Base-by-base conservation (phyloP, 805 yeast species). In the Debaryomyces maramus region DNA sequence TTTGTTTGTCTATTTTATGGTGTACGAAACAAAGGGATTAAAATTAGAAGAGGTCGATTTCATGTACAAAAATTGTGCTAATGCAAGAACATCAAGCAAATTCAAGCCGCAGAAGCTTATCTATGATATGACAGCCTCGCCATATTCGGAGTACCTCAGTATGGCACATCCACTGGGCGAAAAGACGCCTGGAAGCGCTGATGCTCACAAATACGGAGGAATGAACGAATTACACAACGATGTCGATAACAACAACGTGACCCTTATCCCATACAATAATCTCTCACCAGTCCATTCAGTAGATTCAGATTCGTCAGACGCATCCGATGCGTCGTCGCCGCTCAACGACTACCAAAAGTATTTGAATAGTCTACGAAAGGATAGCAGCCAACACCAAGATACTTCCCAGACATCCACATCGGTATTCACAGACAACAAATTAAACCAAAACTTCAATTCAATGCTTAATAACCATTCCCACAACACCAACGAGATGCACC, bases 31-130 rank as follows among this genome's bases (percentile, higher is more conserved):
- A 0, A 83, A 79, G 52, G 95, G 95, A 0, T 68, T 87, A 37
- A 78, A 81, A 52, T 73, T 88, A 56, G 96, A 88, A 62, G 88
- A 88, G 50, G 82, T 88, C 38, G 90, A 88, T 64, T 86, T 80
- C 46, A 68, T 87, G 67, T 87, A 82, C 56, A 72, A 75, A 37
- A 69, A 71, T 24, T 81, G 90, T 50, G 63, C 73, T 30, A 73
- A 58, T 53, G 83, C 89, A 1, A 58, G 75, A 13, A 60, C 59
- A 8, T 81, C 88, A 0, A 47, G 61, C 9, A 56, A 61, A 20
- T 81, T 80, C 65, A 55, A 59, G 34, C 62, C 72, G 6, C 55
- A 63, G 9, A 67, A 61, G 43, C 56, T 69, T 37, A 63, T 63
- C 38, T 61, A 63, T 48, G 43, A 39, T 21, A 40, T 20, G 13